These are phyloP conservation scores for Datisca glomerata DNA, from an alignment of 306 rosid species.

Conservation along the genomic window DNA sequence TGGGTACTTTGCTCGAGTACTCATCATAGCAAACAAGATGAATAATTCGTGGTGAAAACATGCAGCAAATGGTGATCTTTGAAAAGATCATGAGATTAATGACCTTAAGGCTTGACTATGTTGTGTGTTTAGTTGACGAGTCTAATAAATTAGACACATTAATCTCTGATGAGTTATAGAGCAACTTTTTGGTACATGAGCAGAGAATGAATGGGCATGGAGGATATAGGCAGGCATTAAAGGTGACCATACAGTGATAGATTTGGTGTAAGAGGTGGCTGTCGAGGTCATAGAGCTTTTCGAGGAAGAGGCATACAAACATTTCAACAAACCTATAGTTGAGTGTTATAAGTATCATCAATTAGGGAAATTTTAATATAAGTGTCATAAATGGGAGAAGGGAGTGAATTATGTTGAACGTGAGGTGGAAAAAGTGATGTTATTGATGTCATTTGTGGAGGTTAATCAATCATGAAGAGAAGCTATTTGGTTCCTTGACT, in stretches of 20 bases:
- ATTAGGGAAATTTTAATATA: not conserved
- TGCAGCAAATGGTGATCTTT: no score
- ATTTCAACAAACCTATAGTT: no score
- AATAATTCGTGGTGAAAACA: no score
- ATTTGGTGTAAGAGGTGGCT: not conserved
- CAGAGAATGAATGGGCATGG: not conserved
- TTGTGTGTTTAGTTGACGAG: not conserved
- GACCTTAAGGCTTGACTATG: not conserved
- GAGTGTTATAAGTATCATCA: not conserved
- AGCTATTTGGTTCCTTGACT: not conserved
- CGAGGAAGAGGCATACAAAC: not conserved
- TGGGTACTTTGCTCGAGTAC: no score
- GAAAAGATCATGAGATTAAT: not conserved
- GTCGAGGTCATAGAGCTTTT: not conserved
- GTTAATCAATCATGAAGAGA: not conserved
- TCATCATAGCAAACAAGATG: no score
- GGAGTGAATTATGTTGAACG: not conserved
- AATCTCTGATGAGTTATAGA: not conserved
- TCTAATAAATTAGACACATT: not conserved
- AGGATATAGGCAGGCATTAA: not conserved
- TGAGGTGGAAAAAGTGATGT: not conserved
- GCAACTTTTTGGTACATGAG: not conserved
- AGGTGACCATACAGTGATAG: not conserved
- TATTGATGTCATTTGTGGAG: not conserved
- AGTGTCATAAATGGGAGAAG: not conserved